Base-by-base conservation (phyloP, 805 yeast genomes). In the Candida incommunis region DNA sequence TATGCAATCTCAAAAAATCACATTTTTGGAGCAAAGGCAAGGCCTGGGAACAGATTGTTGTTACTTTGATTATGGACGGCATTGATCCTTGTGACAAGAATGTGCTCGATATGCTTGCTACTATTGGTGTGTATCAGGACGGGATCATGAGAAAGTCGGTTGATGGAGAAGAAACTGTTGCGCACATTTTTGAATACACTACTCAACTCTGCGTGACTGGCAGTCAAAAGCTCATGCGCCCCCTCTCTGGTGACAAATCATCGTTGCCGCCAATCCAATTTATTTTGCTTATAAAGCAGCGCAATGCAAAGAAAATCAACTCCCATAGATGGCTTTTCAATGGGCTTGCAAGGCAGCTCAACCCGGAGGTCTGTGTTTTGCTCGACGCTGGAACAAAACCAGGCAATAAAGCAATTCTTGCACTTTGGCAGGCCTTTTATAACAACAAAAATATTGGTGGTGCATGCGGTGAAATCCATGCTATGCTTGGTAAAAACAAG, bases 251-350 rank as follows among this genome's bases (percentile, higher is more conserved):
- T 46, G 73, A 75, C 52, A 44, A 58, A 35, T 49, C 55, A 18
- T 58, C 64, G 22, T 66, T 76, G 48, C 77, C 76, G 15, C 83
- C 83, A 0, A 76, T 77, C 24, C 83, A 77, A 58, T 62, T 77
- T 60, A 62, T 78, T 37, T 71, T 77, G 51, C 76, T 81, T 47
- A 62, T 77, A 51, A 77, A 77, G 60, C 82, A 77, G 58, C 64
- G 71, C 49, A 77, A 77, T 59, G 70, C 80, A 22, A 76, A 77
- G 60, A 77, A 77, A 51, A 77, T 77, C 59, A 77, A 77, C 59
- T 74, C 80, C 22, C 83, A 77, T 56, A 63, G 83, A 49, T 77
- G 83, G 83, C 73, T 80, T 53, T 77, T 77, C 65, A 78, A 77
- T 55, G 82, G 80, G 1, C 66, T 77, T 46, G 73, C 79, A 41